phyloP scores from a whole-genome alignment of 352 stramenopile genomes.

The Phytophthora niederhauseri region DNA sequence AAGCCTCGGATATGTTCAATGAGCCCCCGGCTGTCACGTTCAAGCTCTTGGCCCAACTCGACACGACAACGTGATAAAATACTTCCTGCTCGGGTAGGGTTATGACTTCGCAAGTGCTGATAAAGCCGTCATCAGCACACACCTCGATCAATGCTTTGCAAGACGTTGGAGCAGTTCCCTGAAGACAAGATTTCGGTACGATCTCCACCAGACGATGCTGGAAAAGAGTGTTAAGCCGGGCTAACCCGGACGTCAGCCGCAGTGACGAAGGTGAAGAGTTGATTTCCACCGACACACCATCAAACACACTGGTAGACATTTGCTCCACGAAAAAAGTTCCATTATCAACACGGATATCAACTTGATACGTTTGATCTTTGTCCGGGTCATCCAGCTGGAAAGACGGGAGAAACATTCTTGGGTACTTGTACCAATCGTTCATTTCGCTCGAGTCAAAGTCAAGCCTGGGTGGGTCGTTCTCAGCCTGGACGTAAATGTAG shows the following conservation, averaged over 20 bases:
- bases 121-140: constrained; percentile 37
- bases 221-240: constrained; percentile 40
- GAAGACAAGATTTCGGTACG: constrained; percentile 10
- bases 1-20: constrained; percentile 29
- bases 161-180: background rate
- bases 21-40: constrained; percentile 8
- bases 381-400: constrained; percentile 47
- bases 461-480: constrained; percentile 36
- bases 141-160: constrained; percentile 27
- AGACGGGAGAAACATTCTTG: constrained; percentile 39
- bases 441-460: constrained; percentile 21
- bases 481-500: constrained; percentile 44
- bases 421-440: constrained; percentile 32
- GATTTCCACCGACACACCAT: constrained; percentile 33
- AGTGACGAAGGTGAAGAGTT: constrained; percentile 12
- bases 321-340: constrained; percentile 30
- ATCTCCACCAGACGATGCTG: constrained; percentile 34
- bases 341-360: constrained; percentile 38
- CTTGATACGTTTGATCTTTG: constrained; percentile 34
- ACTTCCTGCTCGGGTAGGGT: constrained; percentile 21
- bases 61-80: constrained; percentile 22
- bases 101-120: constrained; percentile 30
- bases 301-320: constrained; percentile 25
- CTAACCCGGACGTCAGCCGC: constrained; percentile 28
- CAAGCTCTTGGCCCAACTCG: constrained; percentile 11